These are phyloP conservation scores for Musa troglodytarum DNA, from an alignment of 176 grass and related monocot species.

Conservation along the genomic window DNA sequence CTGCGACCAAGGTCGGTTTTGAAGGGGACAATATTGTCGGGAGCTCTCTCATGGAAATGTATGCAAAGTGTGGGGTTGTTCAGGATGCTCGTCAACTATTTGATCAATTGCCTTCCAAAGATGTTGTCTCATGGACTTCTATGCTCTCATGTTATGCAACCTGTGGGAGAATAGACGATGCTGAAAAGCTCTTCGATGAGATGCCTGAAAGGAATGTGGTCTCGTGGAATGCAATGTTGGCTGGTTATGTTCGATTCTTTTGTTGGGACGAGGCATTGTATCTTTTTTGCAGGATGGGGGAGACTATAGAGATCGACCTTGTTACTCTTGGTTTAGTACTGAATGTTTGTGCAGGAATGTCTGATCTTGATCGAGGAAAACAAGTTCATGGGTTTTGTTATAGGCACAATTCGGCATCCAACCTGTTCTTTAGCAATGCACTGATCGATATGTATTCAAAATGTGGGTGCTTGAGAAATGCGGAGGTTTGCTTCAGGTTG, in stretches of 20 bases:
- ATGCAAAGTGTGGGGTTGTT: constrained; percentile 62
- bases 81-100: constrained; percentile 58
- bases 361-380: constrained; percentile 58
- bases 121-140: constrained; percentile 60
- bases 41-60: constrained; percentile 61
- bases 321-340: constrained; percentile 49
- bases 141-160: constrained; percentile 54
- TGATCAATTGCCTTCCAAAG: constrained; percentile 43
- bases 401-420: constrained; percentile 28
- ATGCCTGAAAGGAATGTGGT: constrained; percentile 72
- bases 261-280: constrained; percentile 55
- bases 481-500: constrained; percentile 48
- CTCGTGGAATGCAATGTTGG: constrained; percentile 90
- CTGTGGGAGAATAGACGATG: constrained; percentile 65
- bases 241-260: constrained; percentile 40
- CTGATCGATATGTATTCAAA: constrained; percentile 81
- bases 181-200: constrained; percentile 46
- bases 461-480: constrained; percentile 57
- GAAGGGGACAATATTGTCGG: constrained; percentile 33
- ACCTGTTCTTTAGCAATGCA: constrained; percentile 44
- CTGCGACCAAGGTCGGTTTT: constrained; percentile 43
- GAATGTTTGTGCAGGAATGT: constrained; percentile 58
- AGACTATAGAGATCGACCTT: constrained; percentile 39
- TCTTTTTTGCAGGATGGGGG: constrained; percentile 65
- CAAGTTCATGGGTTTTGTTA: constrained; percentile 53